phyloP scores from a whole-genome alignment of 768 basidiomycete genomes.

The Suillus occidentalis region DNA sequence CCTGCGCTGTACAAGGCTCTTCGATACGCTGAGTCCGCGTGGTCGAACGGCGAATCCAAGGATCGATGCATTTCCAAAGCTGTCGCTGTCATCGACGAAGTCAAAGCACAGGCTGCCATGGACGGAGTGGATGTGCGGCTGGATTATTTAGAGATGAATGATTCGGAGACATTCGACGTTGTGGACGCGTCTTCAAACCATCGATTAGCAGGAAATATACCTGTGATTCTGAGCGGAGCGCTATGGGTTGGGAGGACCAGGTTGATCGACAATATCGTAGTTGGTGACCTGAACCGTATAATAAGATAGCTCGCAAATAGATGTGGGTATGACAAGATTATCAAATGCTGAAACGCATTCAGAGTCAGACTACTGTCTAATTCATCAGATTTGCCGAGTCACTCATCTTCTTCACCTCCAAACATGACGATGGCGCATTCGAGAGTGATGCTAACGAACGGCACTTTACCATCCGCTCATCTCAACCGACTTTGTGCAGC shows the following conservation, averaged over 20 bases:
- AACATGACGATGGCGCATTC: constrained; percentile 18
- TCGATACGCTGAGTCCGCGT: constrained; percentile 51
- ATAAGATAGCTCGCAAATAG: constrained; percentile 9
- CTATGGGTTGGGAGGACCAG: constrained; percentile 84
- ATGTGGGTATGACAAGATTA: neutral
- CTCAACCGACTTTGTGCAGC: constrained; percentile 36
- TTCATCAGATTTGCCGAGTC: neutral
- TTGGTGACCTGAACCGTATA: constrained; percentile 47
- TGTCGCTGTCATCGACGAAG: constrained; percentile 37
- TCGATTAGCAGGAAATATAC: constrained; percentile 28
- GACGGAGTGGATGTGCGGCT: constrained; percentile 55
- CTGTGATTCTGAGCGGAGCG: constrained; percentile 81
- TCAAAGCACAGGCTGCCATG: constrained; percentile 28
- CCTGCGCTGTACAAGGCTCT: constrained; percentile 70
- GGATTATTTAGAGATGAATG: constrained; percentile 91
- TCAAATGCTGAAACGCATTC: neutral
- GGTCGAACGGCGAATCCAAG: constrained; percentile 53
- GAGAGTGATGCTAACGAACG: constrained; percentile 19
- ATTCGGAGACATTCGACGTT: constrained; percentile 70
- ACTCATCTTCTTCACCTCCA: neutral
- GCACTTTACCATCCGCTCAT: constrained; percentile 26
- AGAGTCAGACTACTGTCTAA: neutral
- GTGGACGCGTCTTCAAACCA: constrained; percentile 38
- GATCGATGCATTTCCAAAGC: constrained; percentile 49
- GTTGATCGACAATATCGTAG: constrained; percentile 88